Base-by-base conservation (phyloP, 1,284 basidiomycete genomes). In the Rhodofomes roseus region DNA sequence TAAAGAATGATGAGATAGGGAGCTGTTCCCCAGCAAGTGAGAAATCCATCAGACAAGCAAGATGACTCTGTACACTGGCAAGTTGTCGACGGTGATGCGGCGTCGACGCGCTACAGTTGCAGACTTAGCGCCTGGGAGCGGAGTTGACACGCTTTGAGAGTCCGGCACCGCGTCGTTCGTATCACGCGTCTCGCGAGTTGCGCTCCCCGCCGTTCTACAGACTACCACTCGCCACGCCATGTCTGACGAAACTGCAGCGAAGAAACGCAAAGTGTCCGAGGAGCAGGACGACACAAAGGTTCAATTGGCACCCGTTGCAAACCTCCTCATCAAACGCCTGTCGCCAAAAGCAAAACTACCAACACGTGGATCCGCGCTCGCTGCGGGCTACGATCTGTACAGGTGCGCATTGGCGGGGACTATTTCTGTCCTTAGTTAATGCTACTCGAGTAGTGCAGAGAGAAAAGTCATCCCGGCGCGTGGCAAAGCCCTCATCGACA, bases 361-460 rank as follows among this genome's bases (percentile, higher is more conserved):
- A 0, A 95, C 92, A 12, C 85, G 93, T 60, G 96, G 96, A 1
- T 95, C 93, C 6, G 75, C 86, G 1, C 79, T 92, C 51, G 85
- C 96, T 1, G 96, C 96, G 2, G 96, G 96, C 2, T 96, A 98
- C 71, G 96, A 99, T 74, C 79, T 99, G 43, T 97, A 95, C 76
- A 91, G 92, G 87, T 91, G 70, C 46, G 79, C 70, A 12, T 63
- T 40, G 34, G 64, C 12, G 6, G 2, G 12, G 25, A 27, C 14
- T 16, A 27, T 12, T 16, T 18, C 16, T 51, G n/a, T n/a, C n/a
- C n/a, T 22, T 59, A 22, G 14, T 60, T 44, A 29, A 11, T 62
- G 25, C 18, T 20, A 39, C 29, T 29, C 34, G 57, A 44, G 4
- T 62, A 91, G 93, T 70, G 92, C 93, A 0, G 93, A 93, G 71